phyloP scores from a whole-genome alignment of 768 basidiomycete genomes.

The Podaxis sp. region DNA sequence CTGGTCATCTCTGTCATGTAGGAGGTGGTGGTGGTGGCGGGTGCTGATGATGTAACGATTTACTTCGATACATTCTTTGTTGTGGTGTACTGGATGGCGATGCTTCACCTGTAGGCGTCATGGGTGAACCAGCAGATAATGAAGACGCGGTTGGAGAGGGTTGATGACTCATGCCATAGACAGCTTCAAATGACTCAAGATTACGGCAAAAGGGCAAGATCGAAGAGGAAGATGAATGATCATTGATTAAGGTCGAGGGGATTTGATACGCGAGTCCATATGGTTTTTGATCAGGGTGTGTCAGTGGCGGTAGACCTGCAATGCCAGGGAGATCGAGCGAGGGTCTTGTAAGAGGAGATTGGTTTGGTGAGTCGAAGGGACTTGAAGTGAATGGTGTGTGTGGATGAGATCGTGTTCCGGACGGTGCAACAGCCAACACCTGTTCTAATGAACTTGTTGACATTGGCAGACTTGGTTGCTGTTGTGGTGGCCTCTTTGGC shows the following conservation, averaged over 20 bases:
- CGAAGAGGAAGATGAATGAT: not conserved
- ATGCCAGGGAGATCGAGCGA: not conserved
- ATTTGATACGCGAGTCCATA: conserved; percentile 14
- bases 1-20: conserved; percentile 53
- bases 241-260: not conserved
- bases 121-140: conserved; percentile 16
- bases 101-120: conserved; percentile 16
- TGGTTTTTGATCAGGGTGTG: conserved; percentile 53
- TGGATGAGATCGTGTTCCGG: conserved; percentile 9
- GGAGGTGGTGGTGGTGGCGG: conserved; percentile 34
- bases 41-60: conserved; percentile 48
- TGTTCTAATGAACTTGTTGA: conserved; percentile 47
- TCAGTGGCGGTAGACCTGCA: conserved; percentile 37
- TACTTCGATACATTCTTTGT: conserved; percentile 48
- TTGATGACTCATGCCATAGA: conserved; percentile 16
- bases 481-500: conserved; percentile 29
- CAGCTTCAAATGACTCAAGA: conserved; percentile 24
- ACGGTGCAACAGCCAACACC: conserved; percentile 33
- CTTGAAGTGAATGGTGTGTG: conserved; percentile 8
- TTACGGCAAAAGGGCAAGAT: conserved; percentile 8
- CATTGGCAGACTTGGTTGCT: conserved; percentile 37
- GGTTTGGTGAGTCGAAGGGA: conserved; percentile 23
- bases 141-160: conserved; percentile 7
- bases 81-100: conserved; percentile 20
- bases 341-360: not conserved